Conservation (phyloP, 106 monocot genomes). For the Triglochin maritima region DNA sequence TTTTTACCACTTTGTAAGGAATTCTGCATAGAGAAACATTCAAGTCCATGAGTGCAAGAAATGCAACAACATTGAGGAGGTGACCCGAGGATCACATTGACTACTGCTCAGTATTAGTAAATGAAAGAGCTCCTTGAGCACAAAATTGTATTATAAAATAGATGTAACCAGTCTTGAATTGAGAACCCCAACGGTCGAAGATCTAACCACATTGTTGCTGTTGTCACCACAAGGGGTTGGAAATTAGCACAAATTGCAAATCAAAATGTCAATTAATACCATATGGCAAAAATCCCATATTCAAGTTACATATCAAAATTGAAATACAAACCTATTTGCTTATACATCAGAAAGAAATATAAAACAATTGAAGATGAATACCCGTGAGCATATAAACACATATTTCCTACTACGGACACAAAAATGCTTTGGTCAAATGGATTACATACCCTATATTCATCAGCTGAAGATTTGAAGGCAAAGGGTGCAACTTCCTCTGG, state of each 20-base stretch:
- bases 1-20: constrained; percentile 10
- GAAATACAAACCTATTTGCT: neutral
- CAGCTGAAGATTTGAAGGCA: neutral
- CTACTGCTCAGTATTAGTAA: neutral
- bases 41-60: neutral
- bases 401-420: neutral
- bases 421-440: neutral
- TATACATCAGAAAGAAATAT: neutral
- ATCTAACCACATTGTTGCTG: no score
- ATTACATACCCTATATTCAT: neutral
- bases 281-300: neutral
- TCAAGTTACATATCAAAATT: neutral
- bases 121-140: neutral
- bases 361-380: neutral
- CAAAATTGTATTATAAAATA: no score
- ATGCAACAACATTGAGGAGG: neutral
- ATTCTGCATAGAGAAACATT: neutral
- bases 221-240: no score
- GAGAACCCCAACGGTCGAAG: no score
- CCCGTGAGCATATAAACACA: neutral
- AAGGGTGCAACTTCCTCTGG: neutral
- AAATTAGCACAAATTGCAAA: no score
- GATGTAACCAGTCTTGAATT: no score
- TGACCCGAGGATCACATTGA: no score
- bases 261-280: neutral